These are phyloP conservation scores for Nicotiana rustica DNA, from an alignment of 305 asterid species.

Conservation along the genomic window DNA sequence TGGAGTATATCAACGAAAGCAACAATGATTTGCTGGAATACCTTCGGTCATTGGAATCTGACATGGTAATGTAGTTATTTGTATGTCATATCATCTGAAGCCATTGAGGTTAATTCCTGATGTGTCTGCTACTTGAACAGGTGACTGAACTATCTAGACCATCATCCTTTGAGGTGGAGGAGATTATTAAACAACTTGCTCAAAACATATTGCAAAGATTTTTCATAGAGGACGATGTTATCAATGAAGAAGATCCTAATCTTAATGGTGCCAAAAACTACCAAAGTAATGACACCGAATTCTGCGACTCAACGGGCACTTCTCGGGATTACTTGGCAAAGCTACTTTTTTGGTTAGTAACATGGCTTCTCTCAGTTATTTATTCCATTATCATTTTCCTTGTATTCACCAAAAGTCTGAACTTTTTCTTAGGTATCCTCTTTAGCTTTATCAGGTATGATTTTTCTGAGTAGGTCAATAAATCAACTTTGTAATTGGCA, in stretches of 20 bases:
- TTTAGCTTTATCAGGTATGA: constrained; percentile 5
- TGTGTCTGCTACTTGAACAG: constrained; percentile 49
- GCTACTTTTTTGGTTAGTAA: constrained; percentile 89
- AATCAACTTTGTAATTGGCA: constrained; percentile 40
- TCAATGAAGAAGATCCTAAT: constrained; percentile 44
- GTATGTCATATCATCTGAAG: not conserved
- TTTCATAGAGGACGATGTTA: constrained; percentile 65
- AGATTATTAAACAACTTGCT: constrained; percentile 84
- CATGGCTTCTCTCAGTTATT: not conserved
- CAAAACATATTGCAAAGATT: constrained; percentile 63
- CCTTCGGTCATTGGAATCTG: constrained; percentile 83
- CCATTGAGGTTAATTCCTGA: not conserved
- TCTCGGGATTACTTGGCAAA: constrained; percentile 93
- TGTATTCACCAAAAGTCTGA: not conserved
- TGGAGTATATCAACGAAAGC: constrained; percentile 62
- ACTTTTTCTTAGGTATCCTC: not conserved
- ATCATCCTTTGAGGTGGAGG: constrained; percentile 89
- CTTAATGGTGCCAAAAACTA: constrained; percentile 47
- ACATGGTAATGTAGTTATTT: constrained; percentile 64
- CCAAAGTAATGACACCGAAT: constrained; percentile 44
- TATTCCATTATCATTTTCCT: not conserved
- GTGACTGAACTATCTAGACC: constrained; percentile 85
- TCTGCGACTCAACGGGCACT: constrained; percentile 56
- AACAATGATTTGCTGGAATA: constrained; percentile 81
- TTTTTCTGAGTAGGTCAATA: not conserved